Evolutionary conservation across 352 stramenopile genomes (phyloP).

Genomic region (Phytophthora brassicae): DNA sequence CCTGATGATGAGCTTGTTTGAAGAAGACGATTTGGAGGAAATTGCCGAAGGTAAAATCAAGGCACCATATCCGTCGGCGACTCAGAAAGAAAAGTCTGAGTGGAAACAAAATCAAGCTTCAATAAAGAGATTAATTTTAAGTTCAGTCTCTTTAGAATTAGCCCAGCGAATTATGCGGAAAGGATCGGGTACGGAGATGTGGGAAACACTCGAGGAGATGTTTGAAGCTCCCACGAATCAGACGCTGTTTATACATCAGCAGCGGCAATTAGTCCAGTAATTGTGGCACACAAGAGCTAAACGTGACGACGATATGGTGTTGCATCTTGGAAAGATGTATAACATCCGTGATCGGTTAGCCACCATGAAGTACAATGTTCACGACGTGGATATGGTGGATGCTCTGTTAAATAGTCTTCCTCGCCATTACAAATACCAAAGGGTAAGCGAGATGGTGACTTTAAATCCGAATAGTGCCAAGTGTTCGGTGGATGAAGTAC

Average conservation of each 20-base stretch:
- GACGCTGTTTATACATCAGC: not conserved
- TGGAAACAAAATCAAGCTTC: slow-evolving; percentile 6
- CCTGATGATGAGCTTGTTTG: not conserved
- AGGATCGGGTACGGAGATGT: not conserved
- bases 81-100: not conserved
- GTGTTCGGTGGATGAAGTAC: too few relatives aligned
- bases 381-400: slow-evolving; percentile 11
- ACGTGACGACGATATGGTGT: not conserved
- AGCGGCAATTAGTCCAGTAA: slow-evolving; percentile 1
- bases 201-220: not conserved
- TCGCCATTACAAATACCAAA: not conserved
- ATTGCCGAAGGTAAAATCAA: not conserved
- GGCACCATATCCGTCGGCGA: not conserved
- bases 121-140: not conserved
- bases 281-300: not conserved
- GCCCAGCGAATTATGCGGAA: not conserved
- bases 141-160: not conserved
- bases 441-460: not conserved
- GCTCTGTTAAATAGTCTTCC: slow-evolving; percentile 3
- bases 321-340: slow-evolving; percentile 3
- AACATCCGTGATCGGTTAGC: not conserved
- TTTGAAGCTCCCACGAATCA: not conserved
- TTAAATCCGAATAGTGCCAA: too few relatives aligned
- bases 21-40: not conserved
- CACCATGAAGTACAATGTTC: not conserved